phyloP scores from a whole-genome alignment of 73 alveolate genomes.

The Halteria grandinella region DNA sequence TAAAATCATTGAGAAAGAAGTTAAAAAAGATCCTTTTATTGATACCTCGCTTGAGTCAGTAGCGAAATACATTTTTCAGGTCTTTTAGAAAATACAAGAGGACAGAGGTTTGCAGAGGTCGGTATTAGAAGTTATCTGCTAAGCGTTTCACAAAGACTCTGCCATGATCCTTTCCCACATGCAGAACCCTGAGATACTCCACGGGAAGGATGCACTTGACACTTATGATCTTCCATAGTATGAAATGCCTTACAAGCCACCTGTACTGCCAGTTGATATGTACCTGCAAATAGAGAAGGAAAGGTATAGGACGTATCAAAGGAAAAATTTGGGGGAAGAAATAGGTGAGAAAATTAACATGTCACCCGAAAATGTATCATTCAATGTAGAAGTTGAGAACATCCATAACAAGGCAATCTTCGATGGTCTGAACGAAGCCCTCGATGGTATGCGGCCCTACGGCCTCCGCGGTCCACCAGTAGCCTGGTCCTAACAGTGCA shows the following conservation, averaged over 20 bases:
- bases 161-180: conserved; percentile 33
- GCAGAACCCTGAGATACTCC: conserved; percentile 12
- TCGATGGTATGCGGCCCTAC: conserved; percentile 84
- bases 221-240: background rate
- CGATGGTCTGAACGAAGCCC: conserved; percentile 89
- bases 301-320: conserved; percentile 36
- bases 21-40: too few relatives aligned
- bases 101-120: background rate
- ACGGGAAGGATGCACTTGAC: background rate
- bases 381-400: conserved; percentile 80
- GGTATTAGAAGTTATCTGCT: conserved; percentile 25
- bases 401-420: conserved; percentile 86
- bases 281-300: conserved; percentile 65
- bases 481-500: conserved; percentile 79
- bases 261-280: conserved; percentile 63
- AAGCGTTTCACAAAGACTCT: conserved; percentile 41
- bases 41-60: conserved; percentile 25
- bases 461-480: conserved; percentile 88
- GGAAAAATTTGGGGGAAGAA: conserved; percentile 12
- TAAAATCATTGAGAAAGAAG: too few relatives aligned
- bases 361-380: conserved; percentile 25
- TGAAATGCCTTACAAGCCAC: conserved; percentile 36
- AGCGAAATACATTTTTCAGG: conserved; percentile 5
- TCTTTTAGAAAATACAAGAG: conserved; percentile 12
- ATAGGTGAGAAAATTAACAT: conserved; percentile 23